Evolutionary conservation across 176 grass and related monocot genomes (phyloP), one percentile per base, ranked within the genome.

Genomic region (Themeda triandra): DNA sequence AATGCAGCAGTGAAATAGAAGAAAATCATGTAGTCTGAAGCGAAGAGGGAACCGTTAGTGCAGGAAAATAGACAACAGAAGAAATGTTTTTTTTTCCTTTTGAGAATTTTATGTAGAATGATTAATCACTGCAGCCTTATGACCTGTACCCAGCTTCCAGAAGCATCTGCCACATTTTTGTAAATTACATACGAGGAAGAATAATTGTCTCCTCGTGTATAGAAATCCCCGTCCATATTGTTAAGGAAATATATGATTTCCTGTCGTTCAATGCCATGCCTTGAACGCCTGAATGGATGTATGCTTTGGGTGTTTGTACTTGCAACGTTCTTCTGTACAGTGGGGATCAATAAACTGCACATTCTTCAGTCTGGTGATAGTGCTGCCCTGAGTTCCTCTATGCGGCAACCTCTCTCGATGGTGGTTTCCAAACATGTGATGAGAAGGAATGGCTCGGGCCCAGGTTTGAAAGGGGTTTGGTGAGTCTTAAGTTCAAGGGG

Each of bases 151-250:
- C 35, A 73, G 67, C 37, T 68, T 46, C 33, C 23, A 73, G 67
- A 60, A 74, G 74, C 80, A 73, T 73, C 21, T 67, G 23, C 56
- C 70, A 27, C 36, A 31, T 46, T 60, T 12, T 14, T 75, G 80
- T 75, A 87, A 79, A 66, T 88, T 79, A 54, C 60, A 42, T 44
- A 76, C 5, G 13, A 36, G 3, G 60, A 77, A 64, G 30, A 80
- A 85, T 67, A 89, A 60, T 83, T 45, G 27, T 46, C 45, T 78
- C 45, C 51, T 73, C 12, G 15, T 90, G 15, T 90, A 79, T 59
- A 79, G 12, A 83, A 79, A 64, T 29, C 14, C 29, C 49, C 18
- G 30, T 76, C 59, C 30, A 60, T 87, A 28, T 75, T 18, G 4
- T 35, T 85, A 48, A 66, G 69, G 30, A 64, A 63, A 78, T 83